These are phyloP conservation scores for Amaranthus hypochondriacus DNA, from an alignment of 148 eudicot genomes.

Conservation along the genomic window DNA sequence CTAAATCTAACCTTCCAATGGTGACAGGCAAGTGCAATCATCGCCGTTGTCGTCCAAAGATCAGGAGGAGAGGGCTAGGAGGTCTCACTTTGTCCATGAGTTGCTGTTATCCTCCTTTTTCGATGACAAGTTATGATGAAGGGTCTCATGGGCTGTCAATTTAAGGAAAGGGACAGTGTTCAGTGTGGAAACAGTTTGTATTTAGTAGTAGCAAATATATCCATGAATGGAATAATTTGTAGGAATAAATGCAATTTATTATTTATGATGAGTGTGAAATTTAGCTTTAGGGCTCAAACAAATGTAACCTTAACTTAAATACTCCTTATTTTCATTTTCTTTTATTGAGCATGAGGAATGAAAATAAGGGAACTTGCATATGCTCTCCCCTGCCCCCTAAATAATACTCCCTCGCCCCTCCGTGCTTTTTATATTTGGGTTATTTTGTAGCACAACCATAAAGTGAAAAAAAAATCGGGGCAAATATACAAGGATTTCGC, in stretches of 20 bases:
- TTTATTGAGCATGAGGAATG: slow-evolving; percentile 2
- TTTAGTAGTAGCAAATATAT: slow-evolving; percentile 28
- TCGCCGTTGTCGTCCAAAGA: slow-evolving; percentile 75
- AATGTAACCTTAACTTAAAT: slow-evolving; percentile 21
- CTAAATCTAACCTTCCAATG: slow-evolving; percentile 19
- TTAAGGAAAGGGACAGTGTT: slow-evolving; percentile 2
- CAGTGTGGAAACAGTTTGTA: slow-evolving; percentile 18
- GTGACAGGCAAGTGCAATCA: slow-evolving; percentile 49
- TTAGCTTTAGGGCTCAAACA: slow-evolving; percentile 7
- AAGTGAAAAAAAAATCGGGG: too few relatives aligned
- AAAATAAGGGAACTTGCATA: background rate
- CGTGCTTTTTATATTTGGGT: too few relatives aligned
- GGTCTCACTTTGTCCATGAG: slow-evolving; percentile 68
- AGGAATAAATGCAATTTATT: slow-evolving; percentile 29
- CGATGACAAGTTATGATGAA: slow-evolving; percentile 52
- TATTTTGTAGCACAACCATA: too few relatives aligned
- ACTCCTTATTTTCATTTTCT: slow-evolving; percentile 9
- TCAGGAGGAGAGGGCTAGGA: slow-evolving; percentile 70
- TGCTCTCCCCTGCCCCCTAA: background rate
- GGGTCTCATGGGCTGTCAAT: slow-evolving; percentile 4
- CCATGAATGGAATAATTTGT: slow-evolving; percentile 21
- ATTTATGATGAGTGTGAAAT: slow-evolving; percentile 18
- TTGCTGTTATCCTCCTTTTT: slow-evolving; percentile 62
- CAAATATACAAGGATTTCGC: too few relatives aligned
- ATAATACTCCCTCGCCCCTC: background rate